Evolutionary conservation across 2,329 filamentous ascomycete species (phyloP).

Genomic region (Apiospora aurea): DNA sequence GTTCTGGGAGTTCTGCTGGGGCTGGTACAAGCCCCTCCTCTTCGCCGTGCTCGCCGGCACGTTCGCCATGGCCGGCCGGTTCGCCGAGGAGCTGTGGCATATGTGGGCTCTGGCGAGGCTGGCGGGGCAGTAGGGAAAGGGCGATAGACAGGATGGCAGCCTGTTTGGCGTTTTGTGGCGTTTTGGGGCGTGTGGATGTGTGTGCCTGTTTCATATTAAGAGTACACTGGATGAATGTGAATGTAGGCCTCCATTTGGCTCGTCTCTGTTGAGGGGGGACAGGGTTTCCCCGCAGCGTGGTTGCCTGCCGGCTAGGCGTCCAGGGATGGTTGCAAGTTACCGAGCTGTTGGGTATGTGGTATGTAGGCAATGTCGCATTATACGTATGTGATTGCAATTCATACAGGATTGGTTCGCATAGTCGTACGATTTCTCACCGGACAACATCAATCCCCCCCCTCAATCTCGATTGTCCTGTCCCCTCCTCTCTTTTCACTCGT

Average conservation of each 20-base stretch:
- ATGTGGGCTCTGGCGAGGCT: not conserved
- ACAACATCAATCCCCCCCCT: not conserved
- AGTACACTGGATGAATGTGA: not conserved
- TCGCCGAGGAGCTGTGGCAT: constrained; percentile 28
- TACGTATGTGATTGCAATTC: not conserved
- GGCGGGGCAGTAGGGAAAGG: not conserved
- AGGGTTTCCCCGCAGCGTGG: not conserved
- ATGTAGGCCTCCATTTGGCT: no score
- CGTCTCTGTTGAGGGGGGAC: no score
- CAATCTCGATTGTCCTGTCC: not conserved
- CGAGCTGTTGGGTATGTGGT: not conserved
- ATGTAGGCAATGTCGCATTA: not conserved
- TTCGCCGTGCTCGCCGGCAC: constrained; percentile 28
- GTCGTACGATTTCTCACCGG: not conserved
- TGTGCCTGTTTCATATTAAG: no score
- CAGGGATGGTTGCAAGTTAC: not conserved
- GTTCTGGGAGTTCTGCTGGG: constrained; percentile 28
- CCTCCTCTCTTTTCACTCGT: not conserved
- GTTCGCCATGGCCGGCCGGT: constrained; percentile 28
- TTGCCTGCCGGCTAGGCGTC: not conserved
- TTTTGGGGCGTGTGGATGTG: not conserved
- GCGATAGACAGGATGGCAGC: no score
- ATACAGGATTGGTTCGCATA: not conserved
- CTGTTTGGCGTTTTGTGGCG: not conserved
- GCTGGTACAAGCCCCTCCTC: constrained; percentile 28